A percentile compares a stretch with the other conserved stretches of the same genome.
phyloP scores from a whole-genome alignment of 2,329 filamentous ascomycete genomes.

The Ophiostoma sp. region DNA sequence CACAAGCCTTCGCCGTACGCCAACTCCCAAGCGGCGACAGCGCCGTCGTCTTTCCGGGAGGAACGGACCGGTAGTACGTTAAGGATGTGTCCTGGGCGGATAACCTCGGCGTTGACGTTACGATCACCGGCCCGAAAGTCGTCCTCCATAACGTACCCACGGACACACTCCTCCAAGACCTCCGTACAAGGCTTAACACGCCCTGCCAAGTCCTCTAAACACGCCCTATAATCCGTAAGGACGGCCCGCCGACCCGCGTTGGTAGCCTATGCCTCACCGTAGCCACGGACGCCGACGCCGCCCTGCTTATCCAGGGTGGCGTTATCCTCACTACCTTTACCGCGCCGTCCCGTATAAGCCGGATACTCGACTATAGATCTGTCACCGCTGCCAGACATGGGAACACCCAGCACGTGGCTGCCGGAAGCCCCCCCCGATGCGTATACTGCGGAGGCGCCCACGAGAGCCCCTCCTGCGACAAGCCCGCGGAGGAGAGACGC shows the following conservation, averaged over 20 bases:
- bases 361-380: background rate
- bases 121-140: no score
- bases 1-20: background rate
- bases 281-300: no score
- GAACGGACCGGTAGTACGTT: background rate
- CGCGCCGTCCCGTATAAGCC: no score
- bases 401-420: background rate
- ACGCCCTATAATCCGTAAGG: background rate
- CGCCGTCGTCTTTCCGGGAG: background rate
- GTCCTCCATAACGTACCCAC: background rate
- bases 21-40: background rate
- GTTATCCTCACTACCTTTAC: no score
- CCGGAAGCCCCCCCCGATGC: background rate
- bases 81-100: background rate
- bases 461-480: no score
- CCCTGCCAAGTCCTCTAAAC: background rate
- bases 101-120: background rate
- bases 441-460: background rate
- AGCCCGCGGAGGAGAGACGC: no score
- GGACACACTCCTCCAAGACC: background rate
- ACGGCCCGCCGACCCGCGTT: background rate
- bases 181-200: background rate
- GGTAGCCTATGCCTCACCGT: background rate
- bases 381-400: background rate
- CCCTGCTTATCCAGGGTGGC: no score